These are phyloP conservation scores for Penicillium sp. DNA, from an alignment of 2,329 filamentous ascomycete species.

Conservation along the genomic window DNA sequence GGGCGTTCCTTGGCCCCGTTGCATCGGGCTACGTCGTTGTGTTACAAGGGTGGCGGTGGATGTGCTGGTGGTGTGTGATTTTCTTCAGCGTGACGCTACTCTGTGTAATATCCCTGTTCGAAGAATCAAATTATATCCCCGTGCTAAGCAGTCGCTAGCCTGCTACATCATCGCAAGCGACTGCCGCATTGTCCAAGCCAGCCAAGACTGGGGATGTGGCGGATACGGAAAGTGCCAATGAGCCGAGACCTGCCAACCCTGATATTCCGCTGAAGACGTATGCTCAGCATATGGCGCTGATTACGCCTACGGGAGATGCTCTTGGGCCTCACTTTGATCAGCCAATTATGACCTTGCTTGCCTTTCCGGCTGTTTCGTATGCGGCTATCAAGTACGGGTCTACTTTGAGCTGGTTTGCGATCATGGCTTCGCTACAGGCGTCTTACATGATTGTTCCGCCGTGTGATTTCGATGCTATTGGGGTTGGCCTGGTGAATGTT, in stretches of 20 bases:
- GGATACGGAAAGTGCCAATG: background rate
- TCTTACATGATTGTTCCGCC: conserved; percentile 39
- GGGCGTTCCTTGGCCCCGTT: conserved; percentile 40
- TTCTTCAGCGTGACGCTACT: conserved; percentile 42
- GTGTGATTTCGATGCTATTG: conserved; percentile 41
- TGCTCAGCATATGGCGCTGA: conserved; percentile 43
- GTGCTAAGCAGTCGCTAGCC: conserved; percentile 9
- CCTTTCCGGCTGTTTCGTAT: conserved; percentile 52
- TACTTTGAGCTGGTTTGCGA: conserved; percentile 39
- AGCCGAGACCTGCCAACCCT: conserved; percentile 10
- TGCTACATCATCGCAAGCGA: background rate
- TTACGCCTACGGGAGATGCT: conserved; percentile 20
- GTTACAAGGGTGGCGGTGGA: conserved; percentile 52
- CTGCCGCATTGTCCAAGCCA: conserved; percentile 5
- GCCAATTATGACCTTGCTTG: conserved; percentile 31
- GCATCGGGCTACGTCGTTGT: conserved; percentile 35
- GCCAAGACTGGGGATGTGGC: background rate
- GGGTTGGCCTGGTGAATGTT: conserved; percentile 43
- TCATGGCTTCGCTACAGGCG: conserved; percentile 40
- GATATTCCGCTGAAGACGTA: conserved; percentile 46
- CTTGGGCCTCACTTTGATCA: conserved; percentile 28
- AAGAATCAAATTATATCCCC: conserved; percentile 39
- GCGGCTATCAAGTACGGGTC: conserved; percentile 42
- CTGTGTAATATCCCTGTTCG: conserved; percentile 47
- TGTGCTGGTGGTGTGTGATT: conserved; percentile 51